Base-by-base conservation (phyloP, 495 filamentous ascomycete genomes). In the Cryomyces antarcticus region DNA sequence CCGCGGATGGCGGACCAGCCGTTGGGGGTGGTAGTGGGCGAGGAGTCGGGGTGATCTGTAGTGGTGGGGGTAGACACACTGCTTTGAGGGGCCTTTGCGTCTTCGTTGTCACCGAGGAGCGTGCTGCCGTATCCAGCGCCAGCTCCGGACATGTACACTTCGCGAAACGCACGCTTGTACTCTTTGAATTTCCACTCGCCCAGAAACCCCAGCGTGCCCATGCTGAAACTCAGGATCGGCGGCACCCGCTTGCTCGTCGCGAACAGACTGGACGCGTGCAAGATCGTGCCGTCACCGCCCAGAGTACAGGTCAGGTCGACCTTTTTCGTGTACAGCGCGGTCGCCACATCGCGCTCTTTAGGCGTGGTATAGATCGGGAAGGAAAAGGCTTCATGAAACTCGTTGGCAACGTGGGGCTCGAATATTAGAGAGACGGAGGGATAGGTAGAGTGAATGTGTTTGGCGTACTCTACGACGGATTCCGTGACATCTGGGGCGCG, bases 121-220 rank as follows among this genome's bases (percentile, higher is more conserved):
- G 46, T 41, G 10, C 47, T 47, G 17, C 46, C 54, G 40, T 54
- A 57, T 53, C 27, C 64, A 24, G 71, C 75, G 12, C 65, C 66
- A 37, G 83, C 76, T 6, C 86, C 86, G 46, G 81, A 87, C 81
- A 92, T 87, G 60, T 89, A 94, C 28, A 89, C 81, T 55, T 94
- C 85, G 28, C 84, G 69, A 62, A 89, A 93, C 0, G 88, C 89
- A 27, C 80, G 70, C 54, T 88, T 88, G 57, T 86, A 80, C 49
- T 96, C 87, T 7, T 67, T 64, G 57, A 95, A 95, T 49, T 85
- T 88, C 86, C 88, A 96, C 60, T 96, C 89, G 31, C 88, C 87
- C 12, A 97, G 64, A 48, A 97, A 97, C 0, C 89, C 89, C 2
- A 97, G 62, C 0, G 87, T 87, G 5, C 89, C 89, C 86, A 97